These are phyloP conservation scores for Xylaria cubensis DNA, from an alignment of 495 filamentous ascomycete genomes.

Conservation along the genomic window DNA sequence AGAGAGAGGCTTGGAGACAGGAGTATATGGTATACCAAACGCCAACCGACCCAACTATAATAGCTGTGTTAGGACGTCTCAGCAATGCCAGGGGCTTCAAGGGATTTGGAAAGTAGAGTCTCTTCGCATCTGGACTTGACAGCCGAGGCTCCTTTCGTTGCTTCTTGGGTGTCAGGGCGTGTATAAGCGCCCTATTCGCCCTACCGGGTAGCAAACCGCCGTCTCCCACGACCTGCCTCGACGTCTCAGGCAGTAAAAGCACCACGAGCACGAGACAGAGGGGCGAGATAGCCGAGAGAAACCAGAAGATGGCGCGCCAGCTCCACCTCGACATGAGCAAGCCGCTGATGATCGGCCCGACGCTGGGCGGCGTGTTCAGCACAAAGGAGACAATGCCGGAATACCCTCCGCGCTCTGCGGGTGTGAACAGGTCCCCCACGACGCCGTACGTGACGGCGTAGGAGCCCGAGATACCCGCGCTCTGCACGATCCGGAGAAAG, in stretches of 20 bases:
- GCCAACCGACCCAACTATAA: neutral
- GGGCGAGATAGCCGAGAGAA: neutral
- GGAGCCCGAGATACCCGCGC: constrained; percentile 10
- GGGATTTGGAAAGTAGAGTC: neutral
- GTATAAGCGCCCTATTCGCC: neutral
- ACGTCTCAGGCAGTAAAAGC: constrained; percentile 12
- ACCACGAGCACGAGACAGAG: constrained; percentile 8
- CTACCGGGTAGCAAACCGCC: neutral
- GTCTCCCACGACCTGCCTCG: constrained; percentile 29
- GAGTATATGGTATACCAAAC: constrained; percentile 6
- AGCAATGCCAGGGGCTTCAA: neutral
- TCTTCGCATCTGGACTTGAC: neutral
- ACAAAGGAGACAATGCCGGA: neutral
- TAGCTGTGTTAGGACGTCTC: neutral
- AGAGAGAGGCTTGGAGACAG: constrained; percentile 6
- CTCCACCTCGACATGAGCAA: neutral
- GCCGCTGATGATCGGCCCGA: neutral
- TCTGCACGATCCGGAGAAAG: neutral
- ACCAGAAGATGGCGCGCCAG: constrained; percentile 12
- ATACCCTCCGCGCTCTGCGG: neutral
- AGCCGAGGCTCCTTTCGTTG: neutral
- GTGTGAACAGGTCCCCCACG: neutral
- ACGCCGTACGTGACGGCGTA: constrained; percentile 13
- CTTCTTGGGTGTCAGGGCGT: neutral
- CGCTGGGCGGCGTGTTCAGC: neutral